Conservation (phyloP, 768 basidiomycete genomes). For the Trametes gibbosa region DNA sequence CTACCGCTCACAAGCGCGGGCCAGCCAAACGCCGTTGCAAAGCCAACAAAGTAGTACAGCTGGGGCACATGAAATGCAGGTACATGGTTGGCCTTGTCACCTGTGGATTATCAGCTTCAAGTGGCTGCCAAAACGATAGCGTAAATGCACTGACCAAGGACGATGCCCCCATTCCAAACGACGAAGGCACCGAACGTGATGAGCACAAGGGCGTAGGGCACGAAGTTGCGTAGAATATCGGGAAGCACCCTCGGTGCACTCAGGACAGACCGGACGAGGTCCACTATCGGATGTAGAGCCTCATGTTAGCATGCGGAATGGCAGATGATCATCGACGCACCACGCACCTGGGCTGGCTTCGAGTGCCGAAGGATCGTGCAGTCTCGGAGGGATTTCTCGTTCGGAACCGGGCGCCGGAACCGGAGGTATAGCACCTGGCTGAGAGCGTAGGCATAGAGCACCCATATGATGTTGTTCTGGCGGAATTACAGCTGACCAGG, state of each 20-base stretch:
- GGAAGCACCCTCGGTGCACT: slow-evolving; percentile 51
- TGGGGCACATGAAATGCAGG: slow-evolving; percentile 86
- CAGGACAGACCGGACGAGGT: slow-evolving; percentile 50
- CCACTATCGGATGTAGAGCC: slow-evolving; percentile 42
- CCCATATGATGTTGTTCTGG: slow-evolving; percentile 94
- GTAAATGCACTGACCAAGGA: slow-evolving; percentile 61
- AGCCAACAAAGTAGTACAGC: slow-evolving; percentile 82
- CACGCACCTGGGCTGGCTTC: slow-evolving; percentile 55
- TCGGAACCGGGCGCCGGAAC: slow-evolving; percentile 53
- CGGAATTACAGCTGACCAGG: slow-evolving; percentile 81
- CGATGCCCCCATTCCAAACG: slow-evolving; percentile 91
- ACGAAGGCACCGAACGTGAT: slow-evolving; percentile 68
- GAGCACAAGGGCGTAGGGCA: slow-evolving; percentile 70
- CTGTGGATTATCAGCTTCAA: slow-evolving; percentile 38
- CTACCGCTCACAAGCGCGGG: slow-evolving; percentile 63
- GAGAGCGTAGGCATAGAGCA: slow-evolving; percentile 76
- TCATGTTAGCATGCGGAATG: slow-evolving; percentile 11
- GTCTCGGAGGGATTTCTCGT: slow-evolving; percentile 37
- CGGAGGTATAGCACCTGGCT: slow-evolving; percentile 72
- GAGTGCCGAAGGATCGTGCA: slow-evolving; percentile 75
- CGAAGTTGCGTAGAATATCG: slow-evolving; percentile 53
- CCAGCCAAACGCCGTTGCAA: slow-evolving; percentile 76
- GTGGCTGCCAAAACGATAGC: not conserved
- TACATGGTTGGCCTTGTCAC: slow-evolving; percentile 91
- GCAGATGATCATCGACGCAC: not conserved